Conservation (phyloP, 2,329 filamentous ascomycete genomes). For the Phaeosphaeria sp. region DNA sequence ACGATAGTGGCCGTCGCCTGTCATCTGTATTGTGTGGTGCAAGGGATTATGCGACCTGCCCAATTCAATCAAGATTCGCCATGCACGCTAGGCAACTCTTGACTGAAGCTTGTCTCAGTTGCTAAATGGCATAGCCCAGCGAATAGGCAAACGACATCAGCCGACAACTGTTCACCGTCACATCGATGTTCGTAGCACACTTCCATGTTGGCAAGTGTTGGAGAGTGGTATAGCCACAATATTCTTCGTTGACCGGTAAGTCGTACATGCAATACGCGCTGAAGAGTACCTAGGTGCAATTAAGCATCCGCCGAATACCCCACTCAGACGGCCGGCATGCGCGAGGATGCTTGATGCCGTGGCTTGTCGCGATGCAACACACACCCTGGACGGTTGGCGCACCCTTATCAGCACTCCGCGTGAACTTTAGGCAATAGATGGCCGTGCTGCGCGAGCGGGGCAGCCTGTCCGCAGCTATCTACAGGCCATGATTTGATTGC, state of each 20-base stretch:
- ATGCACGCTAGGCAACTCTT: conserved; percentile 4
- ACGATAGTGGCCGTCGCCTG: conserved; percentile 11
- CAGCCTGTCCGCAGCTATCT: conserved; percentile 17
- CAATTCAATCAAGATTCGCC: not conserved
- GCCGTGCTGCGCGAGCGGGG: conserved; percentile 18
- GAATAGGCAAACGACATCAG: not conserved
- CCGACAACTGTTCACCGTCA: not conserved
- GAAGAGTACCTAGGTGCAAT: not conserved
- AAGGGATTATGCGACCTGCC: not conserved
- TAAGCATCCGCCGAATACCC: conserved; percentile 7
- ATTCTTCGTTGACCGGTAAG: not conserved
- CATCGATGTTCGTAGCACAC: not conserved
- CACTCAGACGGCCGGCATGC: conserved; percentile 19
- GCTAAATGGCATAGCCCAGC: conserved; percentile 18
- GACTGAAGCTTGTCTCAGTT: conserved; percentile 17
- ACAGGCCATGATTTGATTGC: conserved; percentile 20
- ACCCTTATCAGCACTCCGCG: conserved; percentile 31
- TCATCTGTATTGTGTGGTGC: conserved; percentile 7
- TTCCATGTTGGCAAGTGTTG: not conserved
- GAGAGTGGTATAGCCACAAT: not conserved
- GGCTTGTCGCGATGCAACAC: conserved; percentile 9
- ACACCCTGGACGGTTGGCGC: conserved; percentile 17
- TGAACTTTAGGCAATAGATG: conserved; percentile 22
- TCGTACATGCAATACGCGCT: not conserved
- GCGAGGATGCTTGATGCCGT: conserved; percentile 19